Evolutionary conservation across 306 rosid genomes (phyloP).

Genomic region (Malus asiatica): DNA sequence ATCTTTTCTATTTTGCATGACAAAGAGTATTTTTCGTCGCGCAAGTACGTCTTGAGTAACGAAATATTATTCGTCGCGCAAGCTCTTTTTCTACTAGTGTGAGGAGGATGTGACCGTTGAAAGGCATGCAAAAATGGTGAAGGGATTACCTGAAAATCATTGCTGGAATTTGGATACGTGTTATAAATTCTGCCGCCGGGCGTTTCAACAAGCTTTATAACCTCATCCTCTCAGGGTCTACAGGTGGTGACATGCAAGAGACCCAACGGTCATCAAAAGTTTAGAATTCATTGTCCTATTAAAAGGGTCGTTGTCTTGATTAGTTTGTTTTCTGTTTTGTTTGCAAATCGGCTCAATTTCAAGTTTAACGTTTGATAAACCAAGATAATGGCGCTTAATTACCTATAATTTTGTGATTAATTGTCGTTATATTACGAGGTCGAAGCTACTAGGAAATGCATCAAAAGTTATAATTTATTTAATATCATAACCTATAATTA

Average conservation of each 20-base stretch:
- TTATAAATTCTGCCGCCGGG: neutral
- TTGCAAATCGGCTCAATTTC: neutral
- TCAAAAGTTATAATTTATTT: neutral
- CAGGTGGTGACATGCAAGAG: constrained; percentile 27
- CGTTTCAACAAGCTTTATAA: constrained; percentile 11
- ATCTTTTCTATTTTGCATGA: no score
- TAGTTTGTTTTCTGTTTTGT: neutral
- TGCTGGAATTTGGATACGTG: neutral
- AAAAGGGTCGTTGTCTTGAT: neutral
- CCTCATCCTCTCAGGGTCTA: neutral
- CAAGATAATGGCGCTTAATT: neutral
- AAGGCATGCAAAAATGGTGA: constrained; percentile 10
- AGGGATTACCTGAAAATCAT: neutral
- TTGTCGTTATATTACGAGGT: neutral
- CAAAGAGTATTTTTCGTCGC: no score
- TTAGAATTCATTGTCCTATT: neutral
- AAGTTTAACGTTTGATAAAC: neutral
- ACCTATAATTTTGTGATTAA: neutral
- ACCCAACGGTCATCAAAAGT: constrained; percentile 17
- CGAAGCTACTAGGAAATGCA: neutral
- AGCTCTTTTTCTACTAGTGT: no score
- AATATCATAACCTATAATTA: neutral
- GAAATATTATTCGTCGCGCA: no score
- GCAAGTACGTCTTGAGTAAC: no score
- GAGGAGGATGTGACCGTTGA: constrained; percentile 32